Evolutionary conservation across 768 basidiomycete genomes (phyloP), one percentile per base, ranked within the genome.

Genomic region (Boletus rubescentipes): DNA sequence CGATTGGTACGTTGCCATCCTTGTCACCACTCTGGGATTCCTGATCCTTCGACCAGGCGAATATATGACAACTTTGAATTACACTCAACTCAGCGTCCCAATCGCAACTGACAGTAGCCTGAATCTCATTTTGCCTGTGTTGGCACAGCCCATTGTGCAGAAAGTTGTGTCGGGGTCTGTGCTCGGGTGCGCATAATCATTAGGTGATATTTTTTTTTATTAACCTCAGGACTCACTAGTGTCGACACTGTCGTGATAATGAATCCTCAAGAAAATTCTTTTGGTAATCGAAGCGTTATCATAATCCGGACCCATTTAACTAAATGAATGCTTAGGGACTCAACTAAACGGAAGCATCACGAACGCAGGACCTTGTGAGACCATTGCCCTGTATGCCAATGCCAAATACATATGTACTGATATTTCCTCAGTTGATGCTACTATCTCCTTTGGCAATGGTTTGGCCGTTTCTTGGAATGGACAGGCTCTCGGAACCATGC

Each of bases 111-210:
- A 89, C 62, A 64, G 76, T 16, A 82, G 75, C 40, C 72, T 90
- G 51, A 74, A 86, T 57, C 67, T 86, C 34, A 81, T 90, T 48
- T 73, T 91, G 7, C 88, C 87, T 7, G 63, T 86, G 38, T 78
- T 91, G 53, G 88, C 88, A 0, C 75, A 81, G 48, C 88, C 88
- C 5, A 88, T 91, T 51, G 87, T 90, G 6, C 86, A 89, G 66
- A 82, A 80, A 56, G 78, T 90, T 51, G 85, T 90, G 38, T 74
- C 77, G 6, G 81, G 75, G 16, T 79, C 85, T 16, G 66, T 73
- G 9, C 67, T 89, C 45, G 78, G 81, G 85, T 84, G 56, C 15
- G 71, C 58, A n/a, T 41, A 11, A 39, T 11, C 2, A 10, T 41
- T 6, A 1, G 9, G 15, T 14, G 9, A 16, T n/a, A n/a, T n/a